These are phyloP conservation scores for Leishmania tropica DNA, from an alignment of 208 protist genomes.

Conservation along the genomic window DNA sequence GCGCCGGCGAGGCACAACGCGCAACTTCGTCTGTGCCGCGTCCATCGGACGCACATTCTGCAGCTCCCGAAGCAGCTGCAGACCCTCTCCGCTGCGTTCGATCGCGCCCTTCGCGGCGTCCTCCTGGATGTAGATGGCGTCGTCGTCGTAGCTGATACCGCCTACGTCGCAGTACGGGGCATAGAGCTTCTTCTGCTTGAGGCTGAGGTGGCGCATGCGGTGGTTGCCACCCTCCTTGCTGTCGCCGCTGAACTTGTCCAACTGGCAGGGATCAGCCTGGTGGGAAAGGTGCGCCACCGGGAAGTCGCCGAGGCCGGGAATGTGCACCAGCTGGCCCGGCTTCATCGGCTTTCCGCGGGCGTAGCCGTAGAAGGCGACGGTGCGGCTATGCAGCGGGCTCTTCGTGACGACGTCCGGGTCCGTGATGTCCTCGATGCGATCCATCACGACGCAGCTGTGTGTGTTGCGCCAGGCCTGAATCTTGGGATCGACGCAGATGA, in stretches of 20 bases:
- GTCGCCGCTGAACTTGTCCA: slow-evolving; percentile 45
- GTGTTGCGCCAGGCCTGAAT: slow-evolving; percentile 97
- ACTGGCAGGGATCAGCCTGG: slow-evolving; percentile 96
- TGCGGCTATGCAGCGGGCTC: slow-evolving; percentile 78
- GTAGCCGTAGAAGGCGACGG: slow-evolving; percentile 98
- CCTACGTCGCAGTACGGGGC: slow-evolving; percentile 99
- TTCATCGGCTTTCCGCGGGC: slow-evolving; percentile 96
- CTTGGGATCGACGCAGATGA: slow-evolving; percentile 97
- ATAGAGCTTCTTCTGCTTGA: slow-evolving; percentile 97
- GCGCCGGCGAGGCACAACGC: slow-evolving; percentile 46
- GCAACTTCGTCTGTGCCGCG: slow-evolving; percentile 42
- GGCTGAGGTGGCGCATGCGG: slow-evolving; percentile 92
- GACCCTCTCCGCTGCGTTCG: slow-evolving; percentile 85
- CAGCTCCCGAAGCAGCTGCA: slow-evolving; percentile 81
- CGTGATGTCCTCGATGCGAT: slow-evolving; percentile 98
- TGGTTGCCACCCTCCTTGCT: slow-evolving; percentile 40
- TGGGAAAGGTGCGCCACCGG: slow-evolving; percentile 84
- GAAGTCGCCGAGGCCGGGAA: slow-evolving; percentile 98
- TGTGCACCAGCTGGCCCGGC: slow-evolving; percentile 92
- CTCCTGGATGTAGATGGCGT: slow-evolving; percentile 97
- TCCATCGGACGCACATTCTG: slow-evolving; percentile 81
- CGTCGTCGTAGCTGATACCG: slow-evolving; percentile 98
- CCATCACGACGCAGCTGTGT: slow-evolving; percentile 97
- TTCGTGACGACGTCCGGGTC: slow-evolving; percentile 83
- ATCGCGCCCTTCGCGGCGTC: slow-evolving; percentile 79